Percentiles rank a stretch among this genome's conserved stretches.
These are phyloP conservation scores for Fusarium sacchari DNA, from an alignment of 2,329 filamentous ascomycete species.

Conservation along the genomic window DNA sequence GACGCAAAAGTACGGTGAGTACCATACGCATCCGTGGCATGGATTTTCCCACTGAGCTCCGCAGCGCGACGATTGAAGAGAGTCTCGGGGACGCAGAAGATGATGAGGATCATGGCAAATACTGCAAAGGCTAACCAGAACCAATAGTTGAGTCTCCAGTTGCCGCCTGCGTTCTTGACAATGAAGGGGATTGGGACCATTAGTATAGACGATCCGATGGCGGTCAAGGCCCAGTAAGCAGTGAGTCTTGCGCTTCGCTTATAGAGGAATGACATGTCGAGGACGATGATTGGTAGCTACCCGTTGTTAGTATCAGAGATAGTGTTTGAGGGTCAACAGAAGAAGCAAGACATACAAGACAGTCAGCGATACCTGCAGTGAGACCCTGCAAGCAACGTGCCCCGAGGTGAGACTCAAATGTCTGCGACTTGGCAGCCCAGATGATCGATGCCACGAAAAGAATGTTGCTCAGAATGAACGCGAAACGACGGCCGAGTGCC, in stretches of 20 bases:
- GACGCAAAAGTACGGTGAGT: neutral
- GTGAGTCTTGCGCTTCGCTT: neutral
- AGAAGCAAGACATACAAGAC: neutral
- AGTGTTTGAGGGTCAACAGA: neutral
- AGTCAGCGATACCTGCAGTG: neutral
- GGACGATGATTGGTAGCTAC: neutral
- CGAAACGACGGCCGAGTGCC: neutral
- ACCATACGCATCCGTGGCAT: neutral
- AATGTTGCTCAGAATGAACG: neutral
- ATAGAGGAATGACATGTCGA: neutral
- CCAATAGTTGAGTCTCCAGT: neutral
- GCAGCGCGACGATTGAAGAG: neutral
- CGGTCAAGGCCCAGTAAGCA: neutral
- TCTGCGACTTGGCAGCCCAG: neutral
- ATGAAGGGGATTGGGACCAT: neutral
- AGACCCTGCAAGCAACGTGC: neutral
- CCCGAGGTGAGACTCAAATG: neutral
- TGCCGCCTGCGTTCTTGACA: neutral
- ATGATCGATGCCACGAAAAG: neutral
- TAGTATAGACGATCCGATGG: neutral
- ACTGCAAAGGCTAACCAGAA: neutral
- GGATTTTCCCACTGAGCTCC: neutral
- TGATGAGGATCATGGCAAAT: neutral
- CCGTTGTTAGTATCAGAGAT: accelerated
- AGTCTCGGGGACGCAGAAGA: neutral